Percentiles rank a stretch among this genome's conserved stretches.
Conservation (phyloP, 2,329 filamentous ascomycete species). For the Cladorrhinum sp. region DNA sequence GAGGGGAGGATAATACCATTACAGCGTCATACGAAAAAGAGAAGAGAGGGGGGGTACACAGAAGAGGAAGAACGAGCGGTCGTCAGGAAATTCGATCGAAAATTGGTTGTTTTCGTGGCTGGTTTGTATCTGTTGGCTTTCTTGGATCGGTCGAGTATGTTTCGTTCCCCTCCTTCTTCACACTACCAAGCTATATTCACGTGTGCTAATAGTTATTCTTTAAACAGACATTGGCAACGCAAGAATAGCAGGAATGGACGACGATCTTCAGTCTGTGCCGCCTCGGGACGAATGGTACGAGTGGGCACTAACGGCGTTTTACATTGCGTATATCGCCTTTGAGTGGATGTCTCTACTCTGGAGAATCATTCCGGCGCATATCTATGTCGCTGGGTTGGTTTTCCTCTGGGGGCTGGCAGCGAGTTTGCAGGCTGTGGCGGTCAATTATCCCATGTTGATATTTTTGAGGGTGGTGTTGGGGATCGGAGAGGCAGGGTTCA, state of each 20-base stretch:
- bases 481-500: conserved; percentile 63
- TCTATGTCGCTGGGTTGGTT: conserved; percentile 61
- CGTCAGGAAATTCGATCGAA: conserved; percentile 71
- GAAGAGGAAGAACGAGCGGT: conserved; percentile 70
- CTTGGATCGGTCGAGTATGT: conserved; percentile 77
- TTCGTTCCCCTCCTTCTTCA: not conserved
- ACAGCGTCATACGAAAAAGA: no score
- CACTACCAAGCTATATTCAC: no score
- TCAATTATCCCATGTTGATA: conserved; percentile 60
- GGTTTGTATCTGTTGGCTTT: conserved; percentile 82
- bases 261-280: conserved; percentile 53
- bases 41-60: conserved; percentile 39
- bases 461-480: conserved; percentile 56
- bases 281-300: conserved; percentile 51
- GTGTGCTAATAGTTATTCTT: not conserved
- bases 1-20: not conserved
- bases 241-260: conserved; percentile 61
- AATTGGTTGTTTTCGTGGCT: conserved; percentile 76
- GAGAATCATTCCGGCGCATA: conserved; percentile 57
- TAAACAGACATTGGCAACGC: conserved; percentile 59
- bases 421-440: conserved; percentile 66
- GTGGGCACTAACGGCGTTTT: conserved; percentile 60
- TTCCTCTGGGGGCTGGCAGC: conserved; percentile 76
- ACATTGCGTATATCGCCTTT: conserved; percentile 60
- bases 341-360: conserved; percentile 65